Evolutionary conservation across 305 asterid species (phyloP).

Genomic region (Nicotiana rustica): DNA sequence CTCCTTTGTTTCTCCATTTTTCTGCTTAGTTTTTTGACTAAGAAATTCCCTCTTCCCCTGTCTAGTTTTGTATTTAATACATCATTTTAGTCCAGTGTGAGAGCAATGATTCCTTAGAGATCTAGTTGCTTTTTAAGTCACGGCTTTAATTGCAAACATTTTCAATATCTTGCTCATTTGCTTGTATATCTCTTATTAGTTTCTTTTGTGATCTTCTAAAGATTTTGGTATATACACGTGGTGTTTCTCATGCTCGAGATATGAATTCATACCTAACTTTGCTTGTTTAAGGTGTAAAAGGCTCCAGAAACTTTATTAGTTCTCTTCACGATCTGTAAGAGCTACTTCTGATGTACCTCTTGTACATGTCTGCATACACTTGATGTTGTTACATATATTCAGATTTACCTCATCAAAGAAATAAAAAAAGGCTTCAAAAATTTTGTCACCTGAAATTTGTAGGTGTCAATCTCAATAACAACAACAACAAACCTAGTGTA

Average conservation of each 20-base stretch:
- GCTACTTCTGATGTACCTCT: too few relatives aligned
- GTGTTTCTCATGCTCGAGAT: not conserved
- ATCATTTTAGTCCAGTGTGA: not conserved
- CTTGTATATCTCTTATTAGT: not conserved
- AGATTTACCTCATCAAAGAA: too few relatives aligned
- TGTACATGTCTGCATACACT: too few relatives aligned
- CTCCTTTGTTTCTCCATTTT: conserved; percentile 17
- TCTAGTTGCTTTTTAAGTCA: conserved; percentile 1
- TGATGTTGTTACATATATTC: too few relatives aligned
- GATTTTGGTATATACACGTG: not conserved
- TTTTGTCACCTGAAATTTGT: too few relatives aligned
- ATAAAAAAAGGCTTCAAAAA: too few relatives aligned
- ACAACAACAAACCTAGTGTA: too few relatives aligned
- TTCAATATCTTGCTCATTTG: not conserved
- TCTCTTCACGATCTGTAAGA: not conserved
- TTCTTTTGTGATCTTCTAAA: not conserved
- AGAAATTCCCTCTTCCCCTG: too few relatives aligned
- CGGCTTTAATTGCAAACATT: not conserved
- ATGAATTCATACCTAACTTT: not conserved
- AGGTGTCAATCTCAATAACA: too few relatives aligned
- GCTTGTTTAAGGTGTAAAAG: not conserved
- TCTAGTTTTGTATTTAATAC: not conserved
- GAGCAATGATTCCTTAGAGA: not conserved
- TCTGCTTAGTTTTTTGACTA: not conserved
- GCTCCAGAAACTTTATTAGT: not conserved